Base-by-base conservation (phyloP, 2,329 filamentous ascomycete genomes). In the Zymoseptoria passerinii region DNA sequence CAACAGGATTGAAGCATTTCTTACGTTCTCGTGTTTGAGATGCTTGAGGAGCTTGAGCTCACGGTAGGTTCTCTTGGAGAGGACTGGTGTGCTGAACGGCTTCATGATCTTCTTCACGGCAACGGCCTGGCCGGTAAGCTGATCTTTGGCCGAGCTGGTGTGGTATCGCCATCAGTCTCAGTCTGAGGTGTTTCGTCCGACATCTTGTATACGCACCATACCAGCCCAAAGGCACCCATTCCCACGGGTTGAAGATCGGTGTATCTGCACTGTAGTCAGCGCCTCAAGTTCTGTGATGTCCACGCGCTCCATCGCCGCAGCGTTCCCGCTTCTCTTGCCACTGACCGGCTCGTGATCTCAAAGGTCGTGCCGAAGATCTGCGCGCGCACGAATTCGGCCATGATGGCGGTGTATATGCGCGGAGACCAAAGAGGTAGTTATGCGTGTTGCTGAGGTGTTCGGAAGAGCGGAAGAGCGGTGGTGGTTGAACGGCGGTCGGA, bases 41-140 rank as follows among this genome's bases (percentile, higher is more conserved):
- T 99, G 94, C 81, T 97, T 99, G 71, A 99, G 81, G 63, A 99
- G 83, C 81, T 97, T 99, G 73, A 99, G 80, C 76, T 99, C 94
- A 72, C 94, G 87, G 76, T 99, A 99, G 66, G 94, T 99, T 73
- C 94, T 85, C 81, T 99, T 99, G 59, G 94, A 94, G 52, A 99
- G 82, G 59, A 99, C 94, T 1, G 94, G 92, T n/a, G 94, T 99
- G 81, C 92, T 96, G 78, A 99, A 99, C 8, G 94, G 94, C 81
- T 97, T 99, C 92, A 99, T 97, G 73, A 99, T 99, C 84, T 99
- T 99, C 84, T 99, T 99, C 74, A 99, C 92, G 60, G 94, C 94
- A 62, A 99, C 94, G 76, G 92, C 91, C 76, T 96, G 92, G 74
- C 84, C 89, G 61, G 94, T 97, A 76, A 99, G 90, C 80, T 97